A percentile compares a stretch with the other conserved stretches of the same genome.
Conservation (phyloP, 371 early-diverging fungal genomes). For the Apophysomyces variabilis region DNA sequence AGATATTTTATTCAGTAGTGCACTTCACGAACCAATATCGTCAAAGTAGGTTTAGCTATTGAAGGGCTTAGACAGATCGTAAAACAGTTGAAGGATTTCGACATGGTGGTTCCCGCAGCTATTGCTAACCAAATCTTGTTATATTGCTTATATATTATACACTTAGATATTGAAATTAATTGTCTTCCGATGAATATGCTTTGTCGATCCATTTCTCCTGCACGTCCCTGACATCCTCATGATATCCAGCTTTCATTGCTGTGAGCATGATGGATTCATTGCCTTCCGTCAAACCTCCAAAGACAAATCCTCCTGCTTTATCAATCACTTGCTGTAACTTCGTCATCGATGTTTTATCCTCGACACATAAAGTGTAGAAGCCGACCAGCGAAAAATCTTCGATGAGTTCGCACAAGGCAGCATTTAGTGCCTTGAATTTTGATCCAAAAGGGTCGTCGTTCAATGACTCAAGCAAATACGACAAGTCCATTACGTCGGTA, state of each 20-base stretch:
- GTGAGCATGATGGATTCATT: conserved; percentile 79
- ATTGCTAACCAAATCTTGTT: background rate
- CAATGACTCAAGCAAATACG: conserved; percentile 77
- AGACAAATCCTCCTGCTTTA: conserved; percentile 92
- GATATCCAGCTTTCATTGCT: conserved; percentile 60
- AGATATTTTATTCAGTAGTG: too few species aligned
- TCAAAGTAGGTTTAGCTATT: too few species aligned
- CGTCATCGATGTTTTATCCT: conserved; percentile 85
- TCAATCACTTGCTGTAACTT: conserved; percentile 82
- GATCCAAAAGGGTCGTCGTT: conserved; percentile 71
- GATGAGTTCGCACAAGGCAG: conserved; percentile 85
- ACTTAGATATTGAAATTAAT: background rate
- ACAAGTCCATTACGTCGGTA: conserved; percentile 91
- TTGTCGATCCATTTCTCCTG: conserved; percentile 66
- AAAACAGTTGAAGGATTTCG: too few species aligned
- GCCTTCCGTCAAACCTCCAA: conserved; percentile 81
- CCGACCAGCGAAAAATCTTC: conserved; percentile 92
- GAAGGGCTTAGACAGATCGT: too few species aligned
- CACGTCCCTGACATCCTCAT: conserved; percentile 62
- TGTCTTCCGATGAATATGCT: background rate
- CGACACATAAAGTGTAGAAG: conserved; percentile 88
- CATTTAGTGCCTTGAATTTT: conserved; percentile 76
- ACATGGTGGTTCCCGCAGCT: too few species aligned
- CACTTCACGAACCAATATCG: too few species aligned
- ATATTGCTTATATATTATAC: background rate